A percentile compares a stretch with the other conserved stretches of the same genome.
phyloP scores from a whole-genome alignment of 768 basidiomycete species.

The Kondoa subrosea region DNA sequence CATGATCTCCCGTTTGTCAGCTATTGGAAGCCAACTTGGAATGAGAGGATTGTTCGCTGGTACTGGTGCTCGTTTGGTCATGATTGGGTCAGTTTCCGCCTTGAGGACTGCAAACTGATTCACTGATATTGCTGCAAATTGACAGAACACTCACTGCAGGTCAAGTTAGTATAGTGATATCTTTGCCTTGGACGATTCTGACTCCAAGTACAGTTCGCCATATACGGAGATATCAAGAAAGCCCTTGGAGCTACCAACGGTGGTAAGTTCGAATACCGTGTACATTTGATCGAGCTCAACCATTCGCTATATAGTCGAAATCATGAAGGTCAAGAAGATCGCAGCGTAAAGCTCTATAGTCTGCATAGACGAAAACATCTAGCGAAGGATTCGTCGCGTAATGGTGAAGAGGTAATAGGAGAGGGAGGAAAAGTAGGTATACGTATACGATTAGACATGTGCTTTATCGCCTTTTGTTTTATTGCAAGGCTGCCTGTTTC shows the following conservation, averaged over 20 bases:
- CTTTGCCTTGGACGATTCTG: too few species aligned
- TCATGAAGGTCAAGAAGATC: background rate
- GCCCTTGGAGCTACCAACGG: constrained; percentile 33
- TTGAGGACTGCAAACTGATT: too few species aligned
- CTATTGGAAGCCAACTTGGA: constrained; percentile 21
- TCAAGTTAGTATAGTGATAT: too few species aligned
- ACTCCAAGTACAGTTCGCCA: too few species aligned
- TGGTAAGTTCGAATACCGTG: background rate
- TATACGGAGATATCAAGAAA: constrained; percentile 34
- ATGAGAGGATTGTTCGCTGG: constrained; percentile 25
- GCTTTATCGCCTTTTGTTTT: too few species aligned
- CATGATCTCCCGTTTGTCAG: constrained; percentile 15
- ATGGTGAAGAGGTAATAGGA: too few species aligned
- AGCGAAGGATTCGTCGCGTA: too few species aligned
- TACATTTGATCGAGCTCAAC: background rate
- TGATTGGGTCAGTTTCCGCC: constrained; percentile 12
- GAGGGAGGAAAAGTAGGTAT: too few species aligned
- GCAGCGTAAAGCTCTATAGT: background rate
- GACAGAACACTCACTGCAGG: constrained; percentile 37
- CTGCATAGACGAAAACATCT: background rate
- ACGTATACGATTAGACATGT: too few species aligned
- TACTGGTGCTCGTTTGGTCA: constrained; percentile 24
- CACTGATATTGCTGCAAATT: constrained; percentile 30
- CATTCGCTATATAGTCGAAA: too few species aligned
- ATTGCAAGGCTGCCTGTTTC: too few species aligned